These are phyloP conservation scores for Sporothrix euskadiensis DNA, from an alignment of 2,329 filamentous ascomycete species.

Conservation along the genomic window DNA sequence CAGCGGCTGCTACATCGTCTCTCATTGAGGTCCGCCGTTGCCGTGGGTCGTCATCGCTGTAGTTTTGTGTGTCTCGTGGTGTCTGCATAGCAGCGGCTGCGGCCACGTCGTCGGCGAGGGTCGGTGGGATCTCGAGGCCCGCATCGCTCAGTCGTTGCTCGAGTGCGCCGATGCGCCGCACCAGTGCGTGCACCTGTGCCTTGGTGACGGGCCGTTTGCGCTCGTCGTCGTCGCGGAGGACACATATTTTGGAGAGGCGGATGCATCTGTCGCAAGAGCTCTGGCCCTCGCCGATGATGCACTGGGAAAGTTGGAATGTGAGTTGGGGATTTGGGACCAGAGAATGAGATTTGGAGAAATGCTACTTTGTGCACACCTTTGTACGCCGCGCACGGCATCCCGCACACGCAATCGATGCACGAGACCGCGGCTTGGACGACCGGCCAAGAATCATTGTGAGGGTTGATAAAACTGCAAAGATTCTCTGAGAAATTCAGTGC, in stretches of 20 bases:
- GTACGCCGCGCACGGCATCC: constrained; percentile 29
- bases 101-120: constrained; percentile 1
- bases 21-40: not conserved
- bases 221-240: constrained; percentile 29
- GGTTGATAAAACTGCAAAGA: not conserved
- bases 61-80: not conserved
- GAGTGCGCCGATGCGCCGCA: constrained; percentile 23
- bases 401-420: constrained; percentile 29
- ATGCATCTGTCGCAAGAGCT: constrained; percentile 25
- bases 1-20: constrained; percentile 11
- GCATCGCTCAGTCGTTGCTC: constrained; percentile 27
- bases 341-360: not conserved
- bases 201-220: constrained; percentile 29
- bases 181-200: constrained; percentile 25
- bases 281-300: constrained; percentile 28
- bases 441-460: constrained; percentile 25
- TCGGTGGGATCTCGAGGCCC: constrained; percentile 26
- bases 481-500: not conserved
- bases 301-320: not conserved
- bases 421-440: constrained; percentile 27
- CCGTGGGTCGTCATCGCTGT: not conserved
- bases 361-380: constrained; percentile 14
- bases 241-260: constrained; percentile 24
- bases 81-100: not conserved
- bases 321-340: not conserved